These are phyloP conservation scores for Lomentospora prolificans DNA, from an alignment of 2,329 filamentous ascomycete genomes.

Conservation along the genomic window DNA sequence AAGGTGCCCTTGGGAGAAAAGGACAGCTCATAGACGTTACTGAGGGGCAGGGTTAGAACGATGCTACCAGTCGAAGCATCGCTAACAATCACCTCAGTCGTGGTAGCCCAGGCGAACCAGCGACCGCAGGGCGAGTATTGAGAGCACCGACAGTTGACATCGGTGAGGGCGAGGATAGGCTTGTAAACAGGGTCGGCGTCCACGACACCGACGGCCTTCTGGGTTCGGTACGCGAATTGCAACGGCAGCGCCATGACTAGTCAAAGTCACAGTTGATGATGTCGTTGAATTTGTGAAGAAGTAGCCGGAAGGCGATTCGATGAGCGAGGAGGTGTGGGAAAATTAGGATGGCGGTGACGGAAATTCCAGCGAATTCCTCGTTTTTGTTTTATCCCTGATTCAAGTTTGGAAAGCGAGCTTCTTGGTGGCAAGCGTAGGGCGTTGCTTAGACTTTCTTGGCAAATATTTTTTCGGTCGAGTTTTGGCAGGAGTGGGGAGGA, in stretches of 20 bases:
- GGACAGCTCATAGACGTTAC: conserved; percentile 85
- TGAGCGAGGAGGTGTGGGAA: not conserved
- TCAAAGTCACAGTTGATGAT: conserved; percentile 64
- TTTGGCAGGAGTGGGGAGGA: not conserved
- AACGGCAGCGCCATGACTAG: conserved; percentile 89
- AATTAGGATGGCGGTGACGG: not conserved
- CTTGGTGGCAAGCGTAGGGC: not conserved
- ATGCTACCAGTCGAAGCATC: conserved; percentile 69
- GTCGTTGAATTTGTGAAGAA: conserved; percentile 1
- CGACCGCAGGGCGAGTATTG: conserved; percentile 87
- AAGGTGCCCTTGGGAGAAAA: conserved; percentile 91
- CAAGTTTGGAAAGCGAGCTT: not conserved
- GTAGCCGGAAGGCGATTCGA: conserved; percentile 9
- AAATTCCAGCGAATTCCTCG: not conserved
- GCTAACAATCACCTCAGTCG: conserved; percentile 75
- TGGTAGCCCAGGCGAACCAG: conserved; percentile 91
- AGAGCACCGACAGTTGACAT: conserved; percentile 74
- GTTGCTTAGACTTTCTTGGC: not conserved
- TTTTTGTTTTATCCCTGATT: conserved; percentile 4
- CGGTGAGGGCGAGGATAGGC: conserved; percentile 38
- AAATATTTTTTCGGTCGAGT: not conserved
- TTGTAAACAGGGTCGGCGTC: conserved; percentile 86
- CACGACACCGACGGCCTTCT: conserved; percentile 90
- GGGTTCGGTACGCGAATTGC: conserved; percentile 95
- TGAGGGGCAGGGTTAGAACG: conserved; percentile 63